Conservation (phyloP, 2,329 filamentous ascomycete genomes). For the Aspergillus vadensis region DNA sequence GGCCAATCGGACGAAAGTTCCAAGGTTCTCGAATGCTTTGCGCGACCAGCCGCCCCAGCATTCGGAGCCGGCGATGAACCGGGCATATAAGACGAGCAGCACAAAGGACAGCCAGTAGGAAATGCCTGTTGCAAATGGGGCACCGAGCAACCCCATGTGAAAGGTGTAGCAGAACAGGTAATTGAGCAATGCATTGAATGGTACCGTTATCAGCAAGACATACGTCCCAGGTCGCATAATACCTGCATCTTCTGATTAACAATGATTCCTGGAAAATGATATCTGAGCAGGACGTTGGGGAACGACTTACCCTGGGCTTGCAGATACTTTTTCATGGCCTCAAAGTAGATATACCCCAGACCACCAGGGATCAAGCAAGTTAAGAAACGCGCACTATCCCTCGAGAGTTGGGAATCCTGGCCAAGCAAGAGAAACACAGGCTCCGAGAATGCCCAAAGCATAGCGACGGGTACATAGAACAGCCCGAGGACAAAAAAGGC, state of each 20-base stretch:
- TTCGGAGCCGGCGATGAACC: constrained; percentile 68
- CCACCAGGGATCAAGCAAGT: constrained; percentile 76
- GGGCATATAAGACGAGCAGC: constrained; percentile 71
- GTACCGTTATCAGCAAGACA: constrained; percentile 62
- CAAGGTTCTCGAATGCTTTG: constrained; percentile 65
- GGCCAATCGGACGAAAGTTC: constrained; percentile 73
- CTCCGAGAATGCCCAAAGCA: constrained; percentile 75
- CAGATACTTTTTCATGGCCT: constrained; percentile 68
- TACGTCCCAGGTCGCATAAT: constrained; percentile 68
- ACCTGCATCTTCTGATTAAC: constrained; percentile 37
- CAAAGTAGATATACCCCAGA: constrained; percentile 84
- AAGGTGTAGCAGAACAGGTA: constrained; percentile 73
- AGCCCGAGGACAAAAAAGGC: constrained; percentile 70
- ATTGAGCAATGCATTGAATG: constrained; percentile 60
- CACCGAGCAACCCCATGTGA: constrained; percentile 72
- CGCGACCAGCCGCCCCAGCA: constrained; percentile 78
- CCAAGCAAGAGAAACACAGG: constrained; percentile 73
- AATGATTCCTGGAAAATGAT: background rate
- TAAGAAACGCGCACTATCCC: constrained; percentile 72
- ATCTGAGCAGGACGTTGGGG: background rate
- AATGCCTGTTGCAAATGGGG: constrained; percentile 78
- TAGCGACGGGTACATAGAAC: constrained; percentile 72
- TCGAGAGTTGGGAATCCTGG: constrained; percentile 75
- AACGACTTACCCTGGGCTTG: constrained; percentile 55
- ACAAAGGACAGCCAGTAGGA: constrained; percentile 84